Conservation (phyloP, 2,329 filamentous ascomycete genomes). For the Epichloe gansuensis region DNA sequence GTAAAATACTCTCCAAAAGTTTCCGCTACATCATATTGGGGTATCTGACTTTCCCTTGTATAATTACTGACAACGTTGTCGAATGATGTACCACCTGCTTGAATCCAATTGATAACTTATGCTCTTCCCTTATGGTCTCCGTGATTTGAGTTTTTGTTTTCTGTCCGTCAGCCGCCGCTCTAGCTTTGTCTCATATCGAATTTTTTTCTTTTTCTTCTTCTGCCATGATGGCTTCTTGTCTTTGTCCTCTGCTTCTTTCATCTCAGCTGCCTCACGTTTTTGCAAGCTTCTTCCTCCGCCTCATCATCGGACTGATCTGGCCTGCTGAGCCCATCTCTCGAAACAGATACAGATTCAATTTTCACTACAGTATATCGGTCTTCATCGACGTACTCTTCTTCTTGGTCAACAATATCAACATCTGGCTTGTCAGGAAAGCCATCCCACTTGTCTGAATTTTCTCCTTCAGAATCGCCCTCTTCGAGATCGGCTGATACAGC, state of each 20-base stretch:
- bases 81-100: neutral
- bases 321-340: constrained; percentile 58
- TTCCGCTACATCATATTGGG: constrained; percentile 17
- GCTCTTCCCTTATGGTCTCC: constrained; percentile 7
- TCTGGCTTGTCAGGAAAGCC: constrained; percentile 46
- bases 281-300: constrained; percentile 17
- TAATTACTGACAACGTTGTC: neutral
- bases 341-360: constrained; percentile 75
- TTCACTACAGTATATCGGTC: constrained; percentile 93
- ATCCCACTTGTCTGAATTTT: constrained; percentile 46
- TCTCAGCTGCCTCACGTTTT: constrained; percentile 16
- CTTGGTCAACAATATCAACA: constrained; percentile 53
- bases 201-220: constrained; percentile 83
- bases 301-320: constrained; percentile 27
- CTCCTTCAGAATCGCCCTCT: constrained; percentile 27
- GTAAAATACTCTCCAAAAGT: constrained; percentile 19
- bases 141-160: constrained; percentile 55
- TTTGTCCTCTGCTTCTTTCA: constrained; percentile 16
- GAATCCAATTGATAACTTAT: neutral
- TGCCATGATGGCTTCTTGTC: constrained; percentile 18
- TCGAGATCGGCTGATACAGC: constrained; percentile 27
- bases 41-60: constrained; percentile 14
- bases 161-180: constrained; percentile 64
- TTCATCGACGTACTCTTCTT: constrained; percentile 93
- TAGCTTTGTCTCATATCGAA: constrained; percentile 80